Percentiles rank a stretch among this genome's conserved stretches.
These are phyloP conservation scores for Bonnemaisonia californica DNA, from an alignment of 31 red algal species.

Conservation along the genomic window DNA sequence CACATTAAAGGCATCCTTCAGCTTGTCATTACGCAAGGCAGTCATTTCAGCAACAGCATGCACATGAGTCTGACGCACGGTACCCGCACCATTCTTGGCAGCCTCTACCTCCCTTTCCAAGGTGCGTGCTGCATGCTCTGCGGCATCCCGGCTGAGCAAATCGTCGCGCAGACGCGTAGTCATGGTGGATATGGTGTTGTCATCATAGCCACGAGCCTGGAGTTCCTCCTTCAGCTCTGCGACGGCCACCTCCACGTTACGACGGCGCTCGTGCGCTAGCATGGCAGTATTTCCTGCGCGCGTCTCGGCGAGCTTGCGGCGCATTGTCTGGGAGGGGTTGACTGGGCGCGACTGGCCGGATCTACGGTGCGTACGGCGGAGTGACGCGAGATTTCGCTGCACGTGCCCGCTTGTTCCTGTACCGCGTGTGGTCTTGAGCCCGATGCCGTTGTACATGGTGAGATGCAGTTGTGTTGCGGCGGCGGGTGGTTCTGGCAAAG, in stretches of 20 bases:
- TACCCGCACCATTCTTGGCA: neutral
- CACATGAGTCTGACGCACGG: neutral
- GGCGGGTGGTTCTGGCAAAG: too few species aligned
- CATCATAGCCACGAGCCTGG: conserved; percentile 29
- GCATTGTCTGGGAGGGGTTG: neutral
- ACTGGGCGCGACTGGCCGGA: neutral
- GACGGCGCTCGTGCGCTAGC: conserved; percentile 39
- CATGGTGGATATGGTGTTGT: conserved; percentile 19
- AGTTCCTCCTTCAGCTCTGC: conserved; percentile 60
- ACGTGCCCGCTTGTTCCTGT: conserved; percentile 84
- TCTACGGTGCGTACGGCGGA: conserved; percentile 20
- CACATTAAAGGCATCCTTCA: conserved; percentile 5
- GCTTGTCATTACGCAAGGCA: neutral
- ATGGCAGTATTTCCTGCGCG: conserved; percentile 2
- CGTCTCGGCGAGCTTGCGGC: conserved; percentile 3
- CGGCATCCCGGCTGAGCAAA: conserved; percentile 18
- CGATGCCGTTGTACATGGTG: conserved; percentile 92
- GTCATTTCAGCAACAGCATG: neutral
- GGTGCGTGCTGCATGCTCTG: conserved; percentile 2
- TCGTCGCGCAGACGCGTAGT: conserved; percentile 21
- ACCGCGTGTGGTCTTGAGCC: conserved; percentile 73
- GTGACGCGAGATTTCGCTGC: conserved; percentile 67
- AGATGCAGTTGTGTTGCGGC: too few species aligned
- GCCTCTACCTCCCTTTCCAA: neutral
- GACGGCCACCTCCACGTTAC: conserved; percentile 65